phyloP scores from a whole-genome alignment of 208 protist species.

The Trypanosomatidae sp. region DNA sequence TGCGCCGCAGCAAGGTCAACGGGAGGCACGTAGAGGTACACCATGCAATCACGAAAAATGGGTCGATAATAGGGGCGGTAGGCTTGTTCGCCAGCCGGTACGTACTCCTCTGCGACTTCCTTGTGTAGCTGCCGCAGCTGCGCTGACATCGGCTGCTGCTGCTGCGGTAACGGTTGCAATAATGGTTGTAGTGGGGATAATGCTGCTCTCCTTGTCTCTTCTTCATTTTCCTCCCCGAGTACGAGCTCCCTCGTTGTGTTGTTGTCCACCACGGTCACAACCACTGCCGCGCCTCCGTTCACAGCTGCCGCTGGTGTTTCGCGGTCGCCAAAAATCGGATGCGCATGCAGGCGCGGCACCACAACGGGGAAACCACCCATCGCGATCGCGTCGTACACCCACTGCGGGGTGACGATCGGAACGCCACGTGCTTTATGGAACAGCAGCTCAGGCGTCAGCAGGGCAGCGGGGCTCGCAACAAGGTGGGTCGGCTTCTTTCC shows the following conservation, averaged over 20 bases:
- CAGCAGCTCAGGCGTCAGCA: slow-evolving; percentile 51
- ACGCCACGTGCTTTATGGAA: slow-evolving; percentile 60
- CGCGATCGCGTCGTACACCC: slow-evolving; percentile 65
- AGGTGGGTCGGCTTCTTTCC: slow-evolving; percentile 36
- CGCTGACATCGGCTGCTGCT: too few relatives aligned
- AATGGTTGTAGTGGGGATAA: too few relatives aligned
- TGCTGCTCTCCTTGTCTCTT: background rate
- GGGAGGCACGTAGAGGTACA: slow-evolving; percentile 37
- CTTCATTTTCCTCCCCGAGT: slow-evolving; percentile 2
- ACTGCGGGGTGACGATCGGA: slow-evolving; percentile 61
- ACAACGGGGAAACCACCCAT: slow-evolving; percentile 47
- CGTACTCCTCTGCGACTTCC: slow-evolving; percentile 36
- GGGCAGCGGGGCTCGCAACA: slow-evolving; percentile 21
- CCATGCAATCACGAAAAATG: slow-evolving; percentile 51
- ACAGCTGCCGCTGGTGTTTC: too few relatives aligned
- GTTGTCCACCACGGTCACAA: background rate
- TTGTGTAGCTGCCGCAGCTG: slow-evolving; percentile 25
- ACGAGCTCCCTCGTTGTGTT: background rate
- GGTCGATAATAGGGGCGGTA: slow-evolving; percentile 52
- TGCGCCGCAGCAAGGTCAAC: slow-evolving; percentile 10
- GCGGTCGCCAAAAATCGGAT: slow-evolving; percentile 32
- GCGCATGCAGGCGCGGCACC: slow-evolving; percentile 27
- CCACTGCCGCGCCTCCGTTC: background rate
- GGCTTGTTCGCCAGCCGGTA: slow-evolving; percentile 38
- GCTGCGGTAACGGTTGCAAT: too few relatives aligned